phyloP scores from a whole-genome alignment of 2,329 filamentous ascomycete species.

The Hymenoscyphus albidus region DNA sequence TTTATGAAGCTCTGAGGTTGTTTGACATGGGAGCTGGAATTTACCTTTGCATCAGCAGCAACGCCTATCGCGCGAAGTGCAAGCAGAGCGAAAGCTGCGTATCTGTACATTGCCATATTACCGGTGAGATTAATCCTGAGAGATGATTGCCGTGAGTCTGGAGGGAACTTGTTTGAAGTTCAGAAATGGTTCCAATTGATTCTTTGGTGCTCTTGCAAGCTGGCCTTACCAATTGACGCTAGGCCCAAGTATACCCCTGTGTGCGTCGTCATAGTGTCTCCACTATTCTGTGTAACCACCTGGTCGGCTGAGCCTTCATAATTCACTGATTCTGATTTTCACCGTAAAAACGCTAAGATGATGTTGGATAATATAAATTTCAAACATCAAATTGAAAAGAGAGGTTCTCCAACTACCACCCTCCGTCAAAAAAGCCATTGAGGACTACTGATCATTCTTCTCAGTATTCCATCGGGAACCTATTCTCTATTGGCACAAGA shows the following conservation, averaged over 20 bases:
- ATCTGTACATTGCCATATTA: constrained; percentile 70
- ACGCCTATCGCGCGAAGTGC: constrained; percentile 65
- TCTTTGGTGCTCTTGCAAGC: constrained; percentile 1
- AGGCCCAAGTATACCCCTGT: not conserved
- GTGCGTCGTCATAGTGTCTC: not conserved
- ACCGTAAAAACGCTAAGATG: too few species aligned
- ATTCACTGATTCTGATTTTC: too few species aligned
- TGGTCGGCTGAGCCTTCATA: too few species aligned
- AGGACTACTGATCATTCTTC: too few species aligned
- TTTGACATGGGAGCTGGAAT: constrained; percentile 33
- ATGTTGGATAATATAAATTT: too few species aligned
- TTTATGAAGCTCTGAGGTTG: constrained; percentile 16
- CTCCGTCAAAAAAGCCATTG: too few species aligned
- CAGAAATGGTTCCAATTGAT: not conserved
- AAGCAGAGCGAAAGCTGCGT: constrained; percentile 67
- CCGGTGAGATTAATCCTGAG: constrained; percentile 6
- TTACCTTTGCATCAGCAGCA: constrained; percentile 57
- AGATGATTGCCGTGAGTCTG: not conserved
- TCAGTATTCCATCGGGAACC: too few species aligned
- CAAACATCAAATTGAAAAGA: too few species aligned
- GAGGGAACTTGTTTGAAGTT: not conserved
- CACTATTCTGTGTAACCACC: not conserved
- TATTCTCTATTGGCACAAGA: too few species aligned
- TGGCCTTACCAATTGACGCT: not conserved
- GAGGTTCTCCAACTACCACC: too few species aligned